Evolutionary conservation across 176 grass and related monocot species (phyloP).

Genomic region (Eleusine indica): DNA sequence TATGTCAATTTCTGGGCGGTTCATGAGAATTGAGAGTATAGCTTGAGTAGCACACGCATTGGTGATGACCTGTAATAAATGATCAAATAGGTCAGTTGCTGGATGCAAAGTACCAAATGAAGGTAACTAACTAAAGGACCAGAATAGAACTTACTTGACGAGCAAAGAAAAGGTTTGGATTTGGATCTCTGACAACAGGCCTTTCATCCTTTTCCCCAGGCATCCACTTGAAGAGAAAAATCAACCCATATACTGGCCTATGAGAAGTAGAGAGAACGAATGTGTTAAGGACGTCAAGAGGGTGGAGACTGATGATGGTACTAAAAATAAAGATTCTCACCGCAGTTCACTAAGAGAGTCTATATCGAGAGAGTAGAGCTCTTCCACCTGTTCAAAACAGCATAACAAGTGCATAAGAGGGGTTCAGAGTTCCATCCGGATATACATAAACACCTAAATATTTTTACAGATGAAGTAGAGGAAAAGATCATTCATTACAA

Average conservation of each 20-base stretch:
- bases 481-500: neutral
- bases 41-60: constrained; percentile 99
- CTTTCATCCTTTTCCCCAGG: constrained; percentile 79
- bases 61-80: constrained; percentile 78
- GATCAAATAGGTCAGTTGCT: constrained; percentile 15
- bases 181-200: constrained; percentile 58
- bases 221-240: constrained; percentile 98
- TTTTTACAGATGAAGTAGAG: neutral
- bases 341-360: constrained; percentile 78
- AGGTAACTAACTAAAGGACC: neutral
- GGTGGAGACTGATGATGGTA: constrained; percentile 12
- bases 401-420: constrained; percentile 6
- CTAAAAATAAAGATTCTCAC: constrained; percentile 42
- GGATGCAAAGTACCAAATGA: constrained; percentile 3
- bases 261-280: constrained; percentile 13
- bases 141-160: constrained; percentile 53
- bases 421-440: neutral
- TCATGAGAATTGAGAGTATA: constrained; percentile 95
- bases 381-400: constrained; percentile 72
- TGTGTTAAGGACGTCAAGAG: constrained; percentile 15
- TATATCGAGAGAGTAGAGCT: constrained; percentile 86
- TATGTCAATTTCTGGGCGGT: constrained; percentile 82
- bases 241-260: constrained; percentile 93
- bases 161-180: constrained; percentile 80
- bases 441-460: neutral